Conservation (phyloP, 108 stramenopile genomes). For the Cyclotella sp. region DNA sequence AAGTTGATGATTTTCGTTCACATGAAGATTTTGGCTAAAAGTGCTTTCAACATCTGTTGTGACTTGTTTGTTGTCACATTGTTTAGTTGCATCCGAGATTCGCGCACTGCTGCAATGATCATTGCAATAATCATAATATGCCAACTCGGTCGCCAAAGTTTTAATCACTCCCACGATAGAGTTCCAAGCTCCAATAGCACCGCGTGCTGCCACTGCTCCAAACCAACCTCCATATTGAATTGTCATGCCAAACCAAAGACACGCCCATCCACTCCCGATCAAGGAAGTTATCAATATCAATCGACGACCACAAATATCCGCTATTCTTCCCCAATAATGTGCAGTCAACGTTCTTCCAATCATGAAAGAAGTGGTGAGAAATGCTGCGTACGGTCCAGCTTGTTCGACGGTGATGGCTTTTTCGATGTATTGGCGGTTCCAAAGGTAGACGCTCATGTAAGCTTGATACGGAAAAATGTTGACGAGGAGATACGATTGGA, state of each 20-base stretch:
- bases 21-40: too few relatives aligned
- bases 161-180: constrained; percentile 65
- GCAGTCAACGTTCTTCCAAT: constrained; percentile 59
- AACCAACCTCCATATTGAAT: constrained; percentile 35
- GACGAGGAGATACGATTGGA: constrained; percentile 57
- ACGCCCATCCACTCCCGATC: constrained; percentile 51
- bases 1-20: not conserved
- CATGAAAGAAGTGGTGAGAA: constrained; percentile 76
- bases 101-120: constrained; percentile 9
- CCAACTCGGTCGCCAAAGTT: constrained; percentile 63
- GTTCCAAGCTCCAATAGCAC: constrained; percentile 60
- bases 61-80: too few relatives aligned
- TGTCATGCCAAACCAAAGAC: constrained; percentile 71
- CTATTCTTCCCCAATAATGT: constrained; percentile 64
- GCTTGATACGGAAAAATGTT: constrained; percentile 77
- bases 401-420: constrained; percentile 39
- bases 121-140: constrained; percentile 42
- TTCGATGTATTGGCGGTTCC: constrained; percentile 2
- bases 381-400: constrained; percentile 70
- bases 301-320: constrained; percentile 71
- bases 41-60: too few relatives aligned
- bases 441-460: constrained; percentile 60
- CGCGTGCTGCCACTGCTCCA: constrained; percentile 57
- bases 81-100: not conserved
- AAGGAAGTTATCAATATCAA: constrained; percentile 58